Base-by-base conservation (phyloP, 2,329 filamentous ascomycete species). In the Colletotrichum incanum region DNA sequence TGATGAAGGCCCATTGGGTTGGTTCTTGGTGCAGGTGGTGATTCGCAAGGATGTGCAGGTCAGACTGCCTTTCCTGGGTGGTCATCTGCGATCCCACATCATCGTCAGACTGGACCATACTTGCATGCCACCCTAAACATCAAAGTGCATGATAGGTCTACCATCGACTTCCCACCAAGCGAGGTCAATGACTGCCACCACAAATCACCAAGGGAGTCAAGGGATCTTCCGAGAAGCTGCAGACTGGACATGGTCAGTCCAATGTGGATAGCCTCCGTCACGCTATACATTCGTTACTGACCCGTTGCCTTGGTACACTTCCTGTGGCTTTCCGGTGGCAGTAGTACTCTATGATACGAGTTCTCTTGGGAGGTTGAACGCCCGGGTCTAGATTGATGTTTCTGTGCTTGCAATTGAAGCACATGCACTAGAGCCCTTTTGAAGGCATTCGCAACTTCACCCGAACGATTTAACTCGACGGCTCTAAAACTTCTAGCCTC, bases 31-130 rank as follows among this genome's bases (percentile, higher is more conserved):
- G 43, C 26, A 14, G 52, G n/a, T 45, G 52, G 50, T 47, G 52
- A 11, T 59, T n/a, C 39, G 18, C 52, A 70, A 55, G 50, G 54
- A 60, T 69, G 54, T 0, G 31, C 54, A 64, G 59, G 23, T 45
- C 54, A 65, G 52, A 49, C 47, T 60, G 23, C 52, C 47, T 23
- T 47, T 63, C 54, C n/a, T 41, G 39, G 39, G 37, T 72, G 69
- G 69, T 60, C 69, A 69, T 52, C 52, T 60, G 69, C 52, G 41
- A 64, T 72, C 65, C 69, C 45, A 69, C 54, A 59, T 64, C 52
- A 43, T 60, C 31, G n/a, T 43, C 26, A 67, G 50, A 34, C 65
- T 23, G 16, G 12, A 18, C 28, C 26, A 43, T 23, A 43, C 26
- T 41, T 60, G 26, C 39, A 37, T 39, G 9, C 65, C 9, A 59